These are phyloP conservation scores for Pezicula carpinea DNA, from an alignment of 2,329 filamentous ascomycete genomes.

Conservation along the genomic window DNA sequence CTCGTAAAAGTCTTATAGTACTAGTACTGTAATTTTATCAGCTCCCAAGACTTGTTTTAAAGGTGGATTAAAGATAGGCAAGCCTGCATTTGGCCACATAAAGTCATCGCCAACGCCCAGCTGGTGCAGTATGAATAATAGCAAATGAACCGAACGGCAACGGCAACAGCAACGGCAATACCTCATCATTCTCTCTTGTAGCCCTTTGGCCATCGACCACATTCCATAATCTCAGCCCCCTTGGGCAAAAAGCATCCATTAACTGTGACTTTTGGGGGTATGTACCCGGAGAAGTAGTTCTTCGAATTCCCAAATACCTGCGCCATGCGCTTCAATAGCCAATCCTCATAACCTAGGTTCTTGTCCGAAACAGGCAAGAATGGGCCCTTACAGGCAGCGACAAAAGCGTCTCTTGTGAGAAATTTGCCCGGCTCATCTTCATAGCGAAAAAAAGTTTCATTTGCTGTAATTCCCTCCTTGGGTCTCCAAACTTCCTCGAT, in stretches of 20 bases:
- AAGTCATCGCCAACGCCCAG: too few species aligned
- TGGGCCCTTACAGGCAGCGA: constrained; percentile 5
- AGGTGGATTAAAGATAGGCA: too few species aligned
- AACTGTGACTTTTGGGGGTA: constrained; percentile 2
- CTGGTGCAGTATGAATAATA: too few species aligned
- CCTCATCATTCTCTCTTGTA: too few species aligned
- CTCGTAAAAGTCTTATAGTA: too few species aligned
- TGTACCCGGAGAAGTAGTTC: constrained; percentile 1
- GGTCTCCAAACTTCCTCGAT: constrained; percentile 1
- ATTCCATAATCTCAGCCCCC: constrained; percentile 4
- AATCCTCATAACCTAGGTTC: background rate
- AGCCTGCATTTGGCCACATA: too few species aligned
- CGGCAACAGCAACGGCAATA: too few species aligned
- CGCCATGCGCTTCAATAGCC: constrained; percentile 1
- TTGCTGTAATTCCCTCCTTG: background rate
- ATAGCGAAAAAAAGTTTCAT: background rate
- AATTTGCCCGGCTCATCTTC: background rate
- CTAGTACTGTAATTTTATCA: too few species aligned
- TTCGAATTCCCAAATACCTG: constrained; percentile 1
- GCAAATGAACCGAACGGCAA: too few species aligned
- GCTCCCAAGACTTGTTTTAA: too few species aligned
- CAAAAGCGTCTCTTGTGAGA: constrained; percentile 5
- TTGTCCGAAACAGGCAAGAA: constrained; percentile 1
- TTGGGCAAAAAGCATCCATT: constrained; percentile 7
- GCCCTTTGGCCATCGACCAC: constrained; percentile 1